Evolutionary conservation across 371 early-diverging fungal genomes (phyloP).

Genomic region (Saksenaea vasiformis): DNA sequence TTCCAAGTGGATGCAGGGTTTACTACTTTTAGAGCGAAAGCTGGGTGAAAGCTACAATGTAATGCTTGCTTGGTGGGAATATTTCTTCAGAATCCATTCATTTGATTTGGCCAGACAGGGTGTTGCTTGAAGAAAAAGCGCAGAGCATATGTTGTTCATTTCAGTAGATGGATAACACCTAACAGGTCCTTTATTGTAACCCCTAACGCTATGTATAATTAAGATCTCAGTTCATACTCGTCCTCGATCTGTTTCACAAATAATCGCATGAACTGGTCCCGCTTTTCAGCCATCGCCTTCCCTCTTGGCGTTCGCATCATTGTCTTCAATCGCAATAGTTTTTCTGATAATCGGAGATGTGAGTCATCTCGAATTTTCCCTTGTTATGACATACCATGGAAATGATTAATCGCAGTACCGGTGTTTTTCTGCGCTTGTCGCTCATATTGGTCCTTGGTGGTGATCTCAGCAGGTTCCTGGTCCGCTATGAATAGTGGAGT

Average conservation of each 20-base stretch:
- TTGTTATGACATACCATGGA: conserved; percentile 52
- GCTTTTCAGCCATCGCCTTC: conserved; percentile 52
- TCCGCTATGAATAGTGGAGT: conserved; percentile 62
- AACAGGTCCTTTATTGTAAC: too few relatives aligned
- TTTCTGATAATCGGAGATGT: conserved; percentile 39
- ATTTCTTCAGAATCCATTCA: too few relatives aligned
- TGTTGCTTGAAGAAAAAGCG: too few relatives aligned
- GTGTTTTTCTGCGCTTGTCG: conserved; percentile 39
- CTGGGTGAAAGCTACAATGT: too few relatives aligned
- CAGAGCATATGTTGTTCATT: too few relatives aligned
- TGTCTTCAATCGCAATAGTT: conserved; percentile 58
- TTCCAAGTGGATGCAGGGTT: too few relatives aligned
- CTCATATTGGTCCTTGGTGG: conserved; percentile 61
- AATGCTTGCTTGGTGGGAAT: too few relatives aligned
- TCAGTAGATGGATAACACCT: too few relatives aligned
- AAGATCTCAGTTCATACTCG: conserved; percentile 36
- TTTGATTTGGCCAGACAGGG: too few relatives aligned
- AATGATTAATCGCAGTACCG: conserved; percentile 68
- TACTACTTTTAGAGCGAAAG: too few relatives aligned
- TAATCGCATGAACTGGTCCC: conserved; percentile 51
- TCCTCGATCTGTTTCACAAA: conserved; percentile 55
- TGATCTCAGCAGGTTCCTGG: conserved; percentile 46
- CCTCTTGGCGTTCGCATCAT: conserved; percentile 66
- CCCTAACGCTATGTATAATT: too few relatives aligned
- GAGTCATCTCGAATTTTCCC: background rate